phyloP scores from a whole-genome alignment of 2,329 filamentous ascomycete genomes.

The Pseudogymnoascus verrucosus region DNA sequence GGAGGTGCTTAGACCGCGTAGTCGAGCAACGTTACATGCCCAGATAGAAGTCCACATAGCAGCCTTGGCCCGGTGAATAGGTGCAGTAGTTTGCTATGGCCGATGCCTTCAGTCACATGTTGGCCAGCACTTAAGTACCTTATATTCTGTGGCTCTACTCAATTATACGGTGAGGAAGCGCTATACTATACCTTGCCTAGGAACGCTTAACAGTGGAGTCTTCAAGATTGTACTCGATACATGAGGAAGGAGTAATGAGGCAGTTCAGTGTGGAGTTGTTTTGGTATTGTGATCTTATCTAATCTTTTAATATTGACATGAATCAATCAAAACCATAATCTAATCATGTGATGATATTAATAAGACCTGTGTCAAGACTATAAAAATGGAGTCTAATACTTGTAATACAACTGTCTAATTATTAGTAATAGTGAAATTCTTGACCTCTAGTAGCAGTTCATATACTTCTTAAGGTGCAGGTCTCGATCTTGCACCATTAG shows the following conservation, averaged over 20 bases:
- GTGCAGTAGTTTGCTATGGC: background rate
- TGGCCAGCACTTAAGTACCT: background rate
- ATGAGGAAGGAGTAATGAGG: background rate
- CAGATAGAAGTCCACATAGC: background rate
- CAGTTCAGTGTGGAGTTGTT: background rate
- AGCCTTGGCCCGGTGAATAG: background rate
- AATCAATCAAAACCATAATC: too few species aligned
- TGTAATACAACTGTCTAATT: background rate
- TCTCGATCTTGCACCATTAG: background rate
- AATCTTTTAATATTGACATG: background rate
- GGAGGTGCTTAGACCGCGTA: background rate
- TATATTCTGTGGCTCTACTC: background rate
- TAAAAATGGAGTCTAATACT: too few species aligned
- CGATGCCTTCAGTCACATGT: background rate
- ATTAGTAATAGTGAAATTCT: background rate
- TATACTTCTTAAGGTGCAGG: background rate
- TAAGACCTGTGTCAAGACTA: background rate
- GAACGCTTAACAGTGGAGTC: background rate
- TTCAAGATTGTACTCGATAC: background rate
- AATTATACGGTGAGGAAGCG: constrained; percentile 1
- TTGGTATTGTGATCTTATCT: background rate
- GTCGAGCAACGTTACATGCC: constrained; percentile 2
- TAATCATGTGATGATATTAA: background rate
- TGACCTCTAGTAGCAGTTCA: background rate
- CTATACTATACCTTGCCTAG: background rate